Evolutionary conservation across 306 rosid genomes (phyloP).

Genomic region (Cucurbita ficifolia): DNA sequence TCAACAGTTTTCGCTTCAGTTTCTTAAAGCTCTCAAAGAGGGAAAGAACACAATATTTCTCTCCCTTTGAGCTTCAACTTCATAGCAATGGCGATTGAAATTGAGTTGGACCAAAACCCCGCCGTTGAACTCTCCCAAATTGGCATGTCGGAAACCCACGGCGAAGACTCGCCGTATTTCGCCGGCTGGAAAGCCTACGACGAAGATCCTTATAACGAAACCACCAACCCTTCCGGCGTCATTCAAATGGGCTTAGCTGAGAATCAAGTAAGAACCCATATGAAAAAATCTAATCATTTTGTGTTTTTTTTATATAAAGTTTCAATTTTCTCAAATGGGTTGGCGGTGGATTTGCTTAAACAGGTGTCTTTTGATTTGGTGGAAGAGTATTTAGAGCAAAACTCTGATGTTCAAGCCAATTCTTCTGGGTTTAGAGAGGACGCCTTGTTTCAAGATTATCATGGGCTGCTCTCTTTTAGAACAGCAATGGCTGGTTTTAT

Average conservation of each 20-base stretch:
- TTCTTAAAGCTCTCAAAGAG: not conserved
- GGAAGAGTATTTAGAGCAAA: conserved; percentile 52
- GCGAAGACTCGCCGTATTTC: conserved; percentile 86
- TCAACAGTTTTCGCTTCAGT: conserved; percentile 15
- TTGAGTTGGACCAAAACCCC: conserved; percentile 18
- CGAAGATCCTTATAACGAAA: conserved; percentile 62
- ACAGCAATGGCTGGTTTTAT: conserved; percentile 87
- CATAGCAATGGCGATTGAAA: conserved; percentile 38
- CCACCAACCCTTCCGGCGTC: conserved; percentile 52
- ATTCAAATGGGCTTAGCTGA: conserved; percentile 94
- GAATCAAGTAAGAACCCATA: conserved; percentile 50
- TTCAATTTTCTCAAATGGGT: not conserved
- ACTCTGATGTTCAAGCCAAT: conserved; percentile 35
- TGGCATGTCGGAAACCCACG: conserved; percentile 76
- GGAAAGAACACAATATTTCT: not conserved
- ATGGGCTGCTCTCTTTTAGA: conserved; percentile 64
- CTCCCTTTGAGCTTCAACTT: not conserved
- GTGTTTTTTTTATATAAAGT: not conserved
- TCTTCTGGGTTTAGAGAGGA: conserved; percentile 57
- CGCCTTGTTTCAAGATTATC: conserved; percentile 92
- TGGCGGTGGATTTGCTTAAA: not conserved
- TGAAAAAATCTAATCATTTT: no score
- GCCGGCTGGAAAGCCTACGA: conserved; percentile 97
- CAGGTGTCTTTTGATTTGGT: conserved; percentile 89
- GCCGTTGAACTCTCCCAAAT: conserved; percentile 46